Conservation (phyloP, 257 asterid genomes). For the Vinca minor region DNA sequence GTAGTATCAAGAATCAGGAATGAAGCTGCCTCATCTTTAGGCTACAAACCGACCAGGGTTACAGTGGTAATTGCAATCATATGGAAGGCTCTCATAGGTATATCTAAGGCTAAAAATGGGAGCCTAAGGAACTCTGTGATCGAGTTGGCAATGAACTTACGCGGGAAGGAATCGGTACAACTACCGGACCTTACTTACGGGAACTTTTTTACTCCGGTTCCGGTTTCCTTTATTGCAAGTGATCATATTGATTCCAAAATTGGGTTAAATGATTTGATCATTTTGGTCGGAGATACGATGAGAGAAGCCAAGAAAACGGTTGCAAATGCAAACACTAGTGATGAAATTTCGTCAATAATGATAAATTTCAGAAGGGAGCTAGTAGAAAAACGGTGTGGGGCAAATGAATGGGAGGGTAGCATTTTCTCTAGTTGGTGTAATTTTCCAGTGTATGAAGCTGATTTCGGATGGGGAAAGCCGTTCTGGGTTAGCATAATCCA, state of each 20-base stretch:
- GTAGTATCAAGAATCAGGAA: background rate
- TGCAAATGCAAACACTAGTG: slow-evolving; percentile 4
- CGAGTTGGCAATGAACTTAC: slow-evolving; percentile 4
- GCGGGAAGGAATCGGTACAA: slow-evolving; percentile 8
- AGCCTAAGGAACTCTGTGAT: slow-evolving; percentile 5
- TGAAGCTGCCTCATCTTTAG: background rate
- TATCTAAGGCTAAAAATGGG: slow-evolving; percentile 6
- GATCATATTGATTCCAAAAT: no score
- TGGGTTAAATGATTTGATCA: slow-evolving; percentile 3
- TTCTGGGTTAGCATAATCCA: slow-evolving; percentile 16
- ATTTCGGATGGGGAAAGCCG: slow-evolving; percentile 31
- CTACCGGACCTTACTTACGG: background rate
- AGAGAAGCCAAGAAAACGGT: background rate
- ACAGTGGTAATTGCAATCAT: slow-evolving; percentile 8
- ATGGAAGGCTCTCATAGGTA: slow-evolving; percentile 18
- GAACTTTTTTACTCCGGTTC: slow-evolving; percentile 6
- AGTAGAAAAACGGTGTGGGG: background rate
- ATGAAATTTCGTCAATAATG: slow-evolving; percentile 14
- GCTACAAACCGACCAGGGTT: slow-evolving; percentile 4
- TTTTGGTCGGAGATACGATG: background rate
- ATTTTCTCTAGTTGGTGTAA: slow-evolving; percentile 12
- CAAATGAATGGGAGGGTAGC: background rate
- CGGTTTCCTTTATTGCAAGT: background rate
- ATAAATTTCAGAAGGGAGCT: background rate
- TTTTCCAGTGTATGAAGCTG: slow-evolving; percentile 12